These are phyloP conservation scores for Pogostemon cablin DNA, from an alignment of 257 asterid genomes.

Conservation along the genomic window DNA sequence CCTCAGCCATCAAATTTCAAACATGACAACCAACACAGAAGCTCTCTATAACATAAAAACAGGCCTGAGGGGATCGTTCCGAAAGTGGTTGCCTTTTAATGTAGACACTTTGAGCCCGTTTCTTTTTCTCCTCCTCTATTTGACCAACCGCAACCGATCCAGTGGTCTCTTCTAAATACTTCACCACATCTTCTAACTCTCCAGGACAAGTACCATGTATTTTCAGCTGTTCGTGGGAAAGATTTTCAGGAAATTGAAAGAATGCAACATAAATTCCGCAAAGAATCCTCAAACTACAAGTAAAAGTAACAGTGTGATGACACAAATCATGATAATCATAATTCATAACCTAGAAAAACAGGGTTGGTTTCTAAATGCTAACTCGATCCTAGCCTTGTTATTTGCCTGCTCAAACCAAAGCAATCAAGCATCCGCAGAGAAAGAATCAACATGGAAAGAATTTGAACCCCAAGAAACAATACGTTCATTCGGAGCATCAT, in stretches of 20 bases:
- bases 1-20: slow-evolving; percentile 10
- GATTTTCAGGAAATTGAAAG: neutral
- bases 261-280: neutral
- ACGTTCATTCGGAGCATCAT: neutral
- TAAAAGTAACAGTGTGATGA: too few relatives aligned
- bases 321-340: neutral
- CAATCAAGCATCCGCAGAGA: neutral
- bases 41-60: neutral
- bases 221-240: slow-evolving; percentile 57
- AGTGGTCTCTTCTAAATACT: slow-evolving; percentile 67
- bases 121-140: slow-evolving; percentile 88
- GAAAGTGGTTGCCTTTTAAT: slow-evolving; percentile 40
- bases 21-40: slow-evolving; percentile 2
- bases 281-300: too few relatives aligned
- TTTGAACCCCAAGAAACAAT: neutral
- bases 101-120: slow-evolving; percentile 42
- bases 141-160: slow-evolving; percentile 72
- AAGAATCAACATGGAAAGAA: neutral
- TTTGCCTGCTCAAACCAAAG: neutral
- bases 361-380: neutral
- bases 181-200: slow-evolving; percentile 73
- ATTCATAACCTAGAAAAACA: neutral
- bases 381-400: slow-evolving; percentile 11
- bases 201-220: slow-evolving; percentile 78
- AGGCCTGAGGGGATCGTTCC: slow-evolving; percentile 50